Conservation (phyloP, 2,329 filamentous ascomycete species). For the Conoideocrella luteorostrata region DNA sequence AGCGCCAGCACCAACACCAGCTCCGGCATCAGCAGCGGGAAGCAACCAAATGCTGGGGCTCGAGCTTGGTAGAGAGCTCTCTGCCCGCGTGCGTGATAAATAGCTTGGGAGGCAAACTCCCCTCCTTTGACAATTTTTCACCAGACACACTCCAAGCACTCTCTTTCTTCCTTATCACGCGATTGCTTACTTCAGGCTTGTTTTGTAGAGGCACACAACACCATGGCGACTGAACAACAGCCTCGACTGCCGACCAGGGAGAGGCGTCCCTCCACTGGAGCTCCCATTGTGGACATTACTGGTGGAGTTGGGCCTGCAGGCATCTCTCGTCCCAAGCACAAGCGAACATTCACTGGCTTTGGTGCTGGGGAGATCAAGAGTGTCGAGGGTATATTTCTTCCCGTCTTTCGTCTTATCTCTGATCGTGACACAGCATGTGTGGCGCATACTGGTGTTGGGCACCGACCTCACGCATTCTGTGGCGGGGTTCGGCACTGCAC, state of each 20-base stretch:
- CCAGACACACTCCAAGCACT: not conserved
- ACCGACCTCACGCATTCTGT: not conserved
- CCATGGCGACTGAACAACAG: conserved; percentile 29
- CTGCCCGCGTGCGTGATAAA: not conserved
- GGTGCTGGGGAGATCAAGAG: conserved; percentile 86
- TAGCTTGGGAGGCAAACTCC: not conserved
- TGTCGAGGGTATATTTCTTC: conserved; percentile 64
- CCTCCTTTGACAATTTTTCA: not conserved
- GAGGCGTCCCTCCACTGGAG: conserved; percentile 73
- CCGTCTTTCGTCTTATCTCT: not conserved
- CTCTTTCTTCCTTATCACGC: not conserved
- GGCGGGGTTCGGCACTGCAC: too few relatives aligned
- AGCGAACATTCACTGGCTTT: conserved; percentile 92
- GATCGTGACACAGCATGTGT: not conserved
- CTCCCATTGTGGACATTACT: conserved; percentile 79
- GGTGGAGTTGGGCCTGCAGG: conserved; percentile 83
- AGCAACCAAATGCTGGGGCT: too few relatives aligned
- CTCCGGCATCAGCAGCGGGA: too few relatives aligned
- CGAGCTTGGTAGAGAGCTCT: not conserved
- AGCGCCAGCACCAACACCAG: too few relatives aligned
- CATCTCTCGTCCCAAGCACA: conserved; percentile 86
- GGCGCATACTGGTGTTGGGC: not conserved
- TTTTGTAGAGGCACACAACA: conserved; percentile 3
- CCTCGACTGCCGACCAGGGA: conserved; percentile 55
- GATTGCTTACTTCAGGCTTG: not conserved